These are phyloP conservation scores for Westerdykella ornata DNA, from an alignment of 2,329 filamentous ascomycete species.

Conservation along the genomic window DNA sequence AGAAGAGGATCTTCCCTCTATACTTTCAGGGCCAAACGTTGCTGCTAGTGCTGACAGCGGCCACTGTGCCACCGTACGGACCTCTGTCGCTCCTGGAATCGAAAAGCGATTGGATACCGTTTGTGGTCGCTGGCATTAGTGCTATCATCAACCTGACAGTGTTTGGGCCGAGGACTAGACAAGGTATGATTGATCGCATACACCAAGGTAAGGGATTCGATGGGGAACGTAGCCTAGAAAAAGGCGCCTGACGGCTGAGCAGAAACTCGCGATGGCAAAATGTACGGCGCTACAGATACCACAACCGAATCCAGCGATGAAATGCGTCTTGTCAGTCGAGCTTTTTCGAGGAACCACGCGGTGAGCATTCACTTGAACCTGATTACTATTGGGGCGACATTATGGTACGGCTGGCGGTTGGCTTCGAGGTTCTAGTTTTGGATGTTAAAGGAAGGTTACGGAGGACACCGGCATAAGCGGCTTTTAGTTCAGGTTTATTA, in stretches of 20 bases:
- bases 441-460: not conserved
- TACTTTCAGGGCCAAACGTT: constrained; percentile 38
- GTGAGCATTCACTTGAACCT: constrained; percentile 42
- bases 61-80: constrained; percentile 32
- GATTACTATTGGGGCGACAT: constrained; percentile 29
- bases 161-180: constrained; percentile 33
- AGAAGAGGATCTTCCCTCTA: constrained; percentile 38
- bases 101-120: constrained; percentile 18
- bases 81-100: constrained; percentile 20
- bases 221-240: not conserved
- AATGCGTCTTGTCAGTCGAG: constrained; percentile 24
- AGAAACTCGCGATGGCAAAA: not conserved
- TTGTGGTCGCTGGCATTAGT: constrained; percentile 27
- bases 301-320: constrained; percentile 7
- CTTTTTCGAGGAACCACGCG: constrained; percentile 36
- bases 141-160: constrained; percentile 33
- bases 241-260: not conserved
- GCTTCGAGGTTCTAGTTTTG: constrained; percentile 13
- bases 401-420: constrained; percentile 24
- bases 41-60: constrained; percentile 30
- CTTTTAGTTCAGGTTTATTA: too few relatives aligned
- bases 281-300: not conserved
- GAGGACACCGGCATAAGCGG: too few relatives aligned
- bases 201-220: constrained; percentile 18
- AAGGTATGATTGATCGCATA: constrained; percentile 32